phyloP scores from a whole-genome alignment of 805 yeast genomes.

The Pichia cabralensis region DNA sequence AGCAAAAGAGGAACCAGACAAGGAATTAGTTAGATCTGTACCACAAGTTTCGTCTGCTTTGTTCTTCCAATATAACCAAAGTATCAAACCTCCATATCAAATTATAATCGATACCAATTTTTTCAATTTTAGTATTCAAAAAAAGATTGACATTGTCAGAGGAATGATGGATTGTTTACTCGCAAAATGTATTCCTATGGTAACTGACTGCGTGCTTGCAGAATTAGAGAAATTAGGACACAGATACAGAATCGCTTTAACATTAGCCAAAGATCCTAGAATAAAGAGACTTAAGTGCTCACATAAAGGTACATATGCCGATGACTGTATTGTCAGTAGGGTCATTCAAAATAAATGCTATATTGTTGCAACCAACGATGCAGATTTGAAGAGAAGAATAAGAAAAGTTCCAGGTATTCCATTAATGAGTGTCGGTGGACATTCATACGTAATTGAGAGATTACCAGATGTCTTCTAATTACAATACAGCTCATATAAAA shows the following conservation, averaged over 20 bases:
- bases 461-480: conserved; percentile 80
- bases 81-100: conserved; percentile 97
- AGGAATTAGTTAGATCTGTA: conserved; percentile 61
- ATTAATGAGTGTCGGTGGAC: conserved; percentile 91
- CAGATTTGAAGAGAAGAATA: conserved; percentile 85
- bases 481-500: too few relatives aligned
- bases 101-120: conserved; percentile 94
- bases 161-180: conserved; percentile 95
- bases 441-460: conserved; percentile 85
- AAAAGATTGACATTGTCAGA: conserved; percentile 86
- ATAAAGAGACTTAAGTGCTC: conserved; percentile 78
- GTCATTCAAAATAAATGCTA: conserved; percentile 95
- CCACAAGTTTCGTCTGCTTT: conserved; percentile 96
- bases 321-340: conserved; percentile 90
- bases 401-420: conserved; percentile 98
- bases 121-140: conserved; percentile 91
- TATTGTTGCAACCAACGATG: conserved; percentile 97
- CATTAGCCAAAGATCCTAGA: conserved; percentile 89
- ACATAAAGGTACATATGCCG: conserved; percentile 96
- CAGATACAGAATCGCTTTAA: conserved; percentile 84
- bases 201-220: conserved; percentile 97
- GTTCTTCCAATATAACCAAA: conserved; percentile 87
- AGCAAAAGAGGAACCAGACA: conserved; percentile 44
- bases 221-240: conserved; percentile 96
- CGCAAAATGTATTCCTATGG: conserved; percentile 91